Evolutionary conservation across 2,329 filamentous ascomycete species (phyloP).

Genomic region (Parafenestella ontariensis): DNA sequence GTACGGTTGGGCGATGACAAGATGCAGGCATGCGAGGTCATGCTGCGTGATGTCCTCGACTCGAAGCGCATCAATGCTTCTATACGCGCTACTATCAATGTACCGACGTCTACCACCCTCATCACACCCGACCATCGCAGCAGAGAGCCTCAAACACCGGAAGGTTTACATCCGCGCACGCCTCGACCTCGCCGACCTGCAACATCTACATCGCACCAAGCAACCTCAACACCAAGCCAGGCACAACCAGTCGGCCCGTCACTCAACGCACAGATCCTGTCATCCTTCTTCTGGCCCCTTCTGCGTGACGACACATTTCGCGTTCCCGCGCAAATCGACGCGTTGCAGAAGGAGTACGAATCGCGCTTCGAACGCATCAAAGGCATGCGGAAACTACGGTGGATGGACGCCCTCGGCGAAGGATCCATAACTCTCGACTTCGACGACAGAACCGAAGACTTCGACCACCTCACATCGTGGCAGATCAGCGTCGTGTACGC

Average conservation of each 20-base stretch:
- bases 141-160: conserved; percentile 27
- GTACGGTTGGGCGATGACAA: conserved; percentile 84
- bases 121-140: conserved; percentile 28
- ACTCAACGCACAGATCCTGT: conserved; percentile 85
- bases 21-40: conserved; percentile 93
- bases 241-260: conserved; percentile 43
- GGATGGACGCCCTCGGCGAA: conserved; percentile 82
- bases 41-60: conserved; percentile 92
- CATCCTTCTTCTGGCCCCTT: conserved; percentile 90
- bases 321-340: conserved; percentile 65
- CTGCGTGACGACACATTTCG: conserved; percentile 73
- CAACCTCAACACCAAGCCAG: conserved; percentile 19
- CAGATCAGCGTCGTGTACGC: conserved; percentile 88
- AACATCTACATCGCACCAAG: conserved; percentile 12
- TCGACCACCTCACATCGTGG: conserved; percentile 81
- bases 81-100: conserved; percentile 32
- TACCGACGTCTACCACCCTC: conserved; percentile 10
- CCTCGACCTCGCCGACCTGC: conserved; percentile 33
- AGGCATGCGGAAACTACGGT: conserved; percentile 82
- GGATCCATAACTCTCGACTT: conserved; percentile 83
- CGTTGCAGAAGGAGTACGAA: conserved; percentile 74
- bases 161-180: conserved; percentile 28
- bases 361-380: conserved; percentile 81
- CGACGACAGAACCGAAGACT: conserved; percentile 75
- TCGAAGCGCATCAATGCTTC: conserved; percentile 75